Base-by-base conservation (phyloP, 768 basidiomycete species). In the Tricholoma flavovirens region DNA sequence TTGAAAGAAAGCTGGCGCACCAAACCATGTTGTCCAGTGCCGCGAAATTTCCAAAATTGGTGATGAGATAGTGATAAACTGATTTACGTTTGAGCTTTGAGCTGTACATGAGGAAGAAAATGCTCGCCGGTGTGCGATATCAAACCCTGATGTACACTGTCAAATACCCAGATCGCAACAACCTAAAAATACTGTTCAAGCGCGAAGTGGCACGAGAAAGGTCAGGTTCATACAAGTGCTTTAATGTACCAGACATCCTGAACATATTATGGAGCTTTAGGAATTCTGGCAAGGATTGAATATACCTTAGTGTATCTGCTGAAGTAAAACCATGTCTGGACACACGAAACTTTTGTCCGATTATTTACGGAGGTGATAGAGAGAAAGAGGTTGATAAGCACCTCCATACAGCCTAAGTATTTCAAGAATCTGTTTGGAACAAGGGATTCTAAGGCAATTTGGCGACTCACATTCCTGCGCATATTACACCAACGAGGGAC, bases 261-360 rank as follows among this genome's bases (percentile, higher is more conserved):
- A 21, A 51, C 21, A 24, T 29, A 3, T 45, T 24, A 45, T 14
- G 24, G 43, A 45, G 12, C 12, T 21, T n/a, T 26, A 26, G 24
- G 4, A 24, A 45, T n/a, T 24, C 10, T 21, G 21, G 30, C 30
- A 32, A 32, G 43, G 24, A 26, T 26, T 35, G 51, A 33, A 14
- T 19, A 22, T 59, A 73, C 77, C 61, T 73, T 72, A 8, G 61
- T 64, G 55, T 81, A 83, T 53, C 76, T 73, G 55, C 73, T 67
- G 62, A 78, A 83, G 56, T 82, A 83, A 62, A 77, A 82, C 74
- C 77, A 79, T 0, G 81, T 77, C 63, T 83, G 81, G 29, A 80
- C 75, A 59, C 78, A 81, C 2, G 82, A 80, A 8, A 83, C 82
- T 83, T 29, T 29, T 8, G 15, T 56, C 19, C 56, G 51, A 49